Evolutionary conservation across 495 filamentous ascomycete genomes (phyloP), one percentile per base, ranked within the genome.

Genomic region (Poronia punctata): DNA sequence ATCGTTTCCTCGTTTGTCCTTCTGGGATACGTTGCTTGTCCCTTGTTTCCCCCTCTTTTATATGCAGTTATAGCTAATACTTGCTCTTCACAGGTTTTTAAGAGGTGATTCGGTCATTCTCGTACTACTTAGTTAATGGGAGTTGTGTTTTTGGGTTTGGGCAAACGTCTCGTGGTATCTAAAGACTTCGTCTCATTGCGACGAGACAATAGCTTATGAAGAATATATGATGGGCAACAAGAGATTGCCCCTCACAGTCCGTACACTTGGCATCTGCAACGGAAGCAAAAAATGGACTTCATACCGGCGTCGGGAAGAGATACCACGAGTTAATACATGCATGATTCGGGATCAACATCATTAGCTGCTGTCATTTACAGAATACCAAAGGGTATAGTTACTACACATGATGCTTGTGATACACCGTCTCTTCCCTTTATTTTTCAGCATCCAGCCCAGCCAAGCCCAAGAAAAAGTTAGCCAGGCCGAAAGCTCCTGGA

Each of bases 41-140:
- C 17, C 14, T 18, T 22, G 27, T 7, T 17, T 14, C 10, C 7
- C 9, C 7, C 8, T 14, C 14, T 19, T 10, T 9, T 29, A 26
- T 23, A 16, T 27, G 9, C 4, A 6, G 2, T 21, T 11, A 32
- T 19, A 22, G 40, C 46, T 46, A 46, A 43, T 36, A 14, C 39
- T 40, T 31, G 21, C 17, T 28, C 16, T 25, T 8, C 20, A 36
- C 53, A 95, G 88, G 83, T 97, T 97, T 61, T 68, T 97, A 42
- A 76, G 90, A 54, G 90, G 90, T 37, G 90, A 97, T 66, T 87
- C 83, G 26, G 89, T 97, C 45, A 93, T 97, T 59, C 67, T 97
- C 45, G 89, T 97, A 28, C 67, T 95, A 44, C 75, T 95, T 42
- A 94, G 86, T 70, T 95, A 60, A 49, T 34, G 30, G 27, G 7